Conservation (phyloP, 2,329 filamentous ascomycete genomes). For the Thelonectria blattea region DNA sequence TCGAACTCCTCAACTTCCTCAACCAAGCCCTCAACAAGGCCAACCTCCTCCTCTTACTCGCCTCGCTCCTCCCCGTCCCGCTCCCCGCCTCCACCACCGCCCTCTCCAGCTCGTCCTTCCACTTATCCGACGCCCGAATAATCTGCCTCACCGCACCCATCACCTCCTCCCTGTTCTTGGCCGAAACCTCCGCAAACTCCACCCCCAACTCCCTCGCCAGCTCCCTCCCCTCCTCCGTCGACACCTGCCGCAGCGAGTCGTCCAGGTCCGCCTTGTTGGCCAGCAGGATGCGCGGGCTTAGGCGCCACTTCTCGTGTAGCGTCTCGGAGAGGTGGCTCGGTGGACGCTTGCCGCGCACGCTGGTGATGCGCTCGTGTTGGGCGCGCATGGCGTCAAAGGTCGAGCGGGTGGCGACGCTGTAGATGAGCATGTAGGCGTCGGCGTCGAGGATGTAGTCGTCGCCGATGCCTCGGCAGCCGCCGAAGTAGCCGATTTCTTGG, state of each 20-base stretch:
- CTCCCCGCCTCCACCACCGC: not conserved
- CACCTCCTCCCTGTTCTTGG: not conserved
- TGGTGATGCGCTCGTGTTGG: not conserved
- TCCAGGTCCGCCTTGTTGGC: not conserved
- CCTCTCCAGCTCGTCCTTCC: not conserved
- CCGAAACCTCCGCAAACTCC: not conserved
- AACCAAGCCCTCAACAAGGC: too few species aligned
- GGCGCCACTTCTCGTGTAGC: not conserved
- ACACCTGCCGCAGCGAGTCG: not conserved
- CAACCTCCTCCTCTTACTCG: not conserved
- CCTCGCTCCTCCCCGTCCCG: not conserved
- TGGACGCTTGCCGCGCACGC: not conserved
- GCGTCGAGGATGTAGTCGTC: not conserved
- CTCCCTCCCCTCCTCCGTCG: not conserved
- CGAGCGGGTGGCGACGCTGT: not conserved
- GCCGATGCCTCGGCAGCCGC: not conserved
- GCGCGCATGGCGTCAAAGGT: not conserved
- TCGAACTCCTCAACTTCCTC: too few species aligned
- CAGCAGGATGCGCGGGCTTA: not conserved
- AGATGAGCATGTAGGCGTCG: not conserved
- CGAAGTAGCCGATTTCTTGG: not conserved
- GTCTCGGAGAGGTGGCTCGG: not conserved
- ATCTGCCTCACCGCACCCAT: not conserved
- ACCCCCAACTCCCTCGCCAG: not conserved
- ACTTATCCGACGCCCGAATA: not conserved